These are phyloP conservation scores for Rhinocladiella similis DNA, from an alignment of 2,329 filamentous ascomycete genomes.

Conservation along the genomic window DNA sequence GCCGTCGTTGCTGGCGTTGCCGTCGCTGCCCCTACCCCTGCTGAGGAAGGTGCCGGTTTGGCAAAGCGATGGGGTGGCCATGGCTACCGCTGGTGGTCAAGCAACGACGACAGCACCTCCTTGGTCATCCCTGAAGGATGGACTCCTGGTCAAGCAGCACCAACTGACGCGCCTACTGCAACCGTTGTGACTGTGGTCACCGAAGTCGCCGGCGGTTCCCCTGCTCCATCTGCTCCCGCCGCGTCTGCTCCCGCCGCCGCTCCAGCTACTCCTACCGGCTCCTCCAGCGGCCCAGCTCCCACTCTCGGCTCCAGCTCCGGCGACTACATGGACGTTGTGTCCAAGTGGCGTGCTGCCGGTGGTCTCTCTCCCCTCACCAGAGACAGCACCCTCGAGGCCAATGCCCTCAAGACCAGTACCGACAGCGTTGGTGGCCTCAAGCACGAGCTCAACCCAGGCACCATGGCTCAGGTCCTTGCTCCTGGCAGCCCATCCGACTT, in stretches of 20 bases:
- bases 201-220: conserved; percentile 3
- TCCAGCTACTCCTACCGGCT: conserved; percentile 51
- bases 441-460: conserved; percentile 30
- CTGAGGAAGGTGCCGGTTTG: conserved; percentile 8
- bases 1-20: conserved; percentile 30
- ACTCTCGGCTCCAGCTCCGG: not conserved
- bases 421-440: conserved; percentile 21
- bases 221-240: conserved; percentile 7
- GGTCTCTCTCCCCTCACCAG: conserved; percentile 21
- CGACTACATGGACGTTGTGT: conserved; percentile 25
- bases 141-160: not conserved
- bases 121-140: not conserved
- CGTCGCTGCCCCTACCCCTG: conserved; percentile 32
- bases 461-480: conserved; percentile 29
- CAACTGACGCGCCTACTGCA: not conserved
- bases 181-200: conserved; percentile 18
- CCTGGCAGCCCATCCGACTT: conserved; percentile 26
- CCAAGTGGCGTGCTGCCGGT: conserved; percentile 23
- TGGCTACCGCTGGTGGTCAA: conserved; percentile 14
- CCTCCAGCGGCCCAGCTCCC: not conserved
- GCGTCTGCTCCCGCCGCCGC: conserved; percentile 41
- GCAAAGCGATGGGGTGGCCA: conserved; percentile 14
- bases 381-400: conserved; percentile 24
- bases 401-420: conserved; percentile 27
- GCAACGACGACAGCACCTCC: too few species aligned